These are phyloP conservation scores for Stenogyne calaminthoides DNA, from an alignment of 305 asterid genomes.

Conservation along the genomic window DNA sequence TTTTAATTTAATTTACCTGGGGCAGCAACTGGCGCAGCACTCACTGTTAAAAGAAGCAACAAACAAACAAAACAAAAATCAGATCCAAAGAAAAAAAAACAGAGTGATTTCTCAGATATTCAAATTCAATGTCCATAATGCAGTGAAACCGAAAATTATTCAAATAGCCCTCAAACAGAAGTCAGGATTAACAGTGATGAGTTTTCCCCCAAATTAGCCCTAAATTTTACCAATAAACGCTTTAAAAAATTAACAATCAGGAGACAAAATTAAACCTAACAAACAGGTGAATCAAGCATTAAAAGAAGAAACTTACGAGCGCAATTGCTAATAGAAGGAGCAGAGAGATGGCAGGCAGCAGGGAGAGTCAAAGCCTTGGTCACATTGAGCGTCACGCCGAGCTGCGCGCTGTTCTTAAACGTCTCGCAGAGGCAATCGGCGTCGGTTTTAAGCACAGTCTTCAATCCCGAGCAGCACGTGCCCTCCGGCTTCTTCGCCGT, in stretches of 20 bases:
- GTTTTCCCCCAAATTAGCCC: background rate
- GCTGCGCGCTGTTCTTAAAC: conserved; percentile 77
- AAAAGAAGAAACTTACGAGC: conserved; percentile 46
- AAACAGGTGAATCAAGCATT: background rate
- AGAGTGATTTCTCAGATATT: background rate
- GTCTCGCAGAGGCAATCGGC: conserved; percentile 73
- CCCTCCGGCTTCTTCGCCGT: conserved; percentile 62
- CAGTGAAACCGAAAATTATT: background rate
- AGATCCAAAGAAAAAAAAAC: background rate
- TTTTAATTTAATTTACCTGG: conserved; percentile 64
- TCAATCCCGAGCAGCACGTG: conserved; percentile 72
- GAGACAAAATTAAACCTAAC: background rate
- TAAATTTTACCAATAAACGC: background rate
- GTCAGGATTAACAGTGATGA: background rate
- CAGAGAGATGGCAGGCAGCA: conserved; percentile 71
- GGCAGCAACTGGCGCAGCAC: conserved; percentile 44
- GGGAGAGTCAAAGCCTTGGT: conserved; percentile 78
- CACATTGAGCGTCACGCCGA: conserved; percentile 70
- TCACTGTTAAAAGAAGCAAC: conserved; percentile 43
- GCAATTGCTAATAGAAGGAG: conserved; percentile 68
- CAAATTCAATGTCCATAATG: background rate
- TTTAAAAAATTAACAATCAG: background rate
- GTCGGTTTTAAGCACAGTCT: conserved; percentile 62
- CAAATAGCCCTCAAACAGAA: background rate
- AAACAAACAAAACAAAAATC: background rate